Conservation (phyloP, 2,329 filamentous ascomycete species). For the Pseudogymnoascus sp. region DNA sequence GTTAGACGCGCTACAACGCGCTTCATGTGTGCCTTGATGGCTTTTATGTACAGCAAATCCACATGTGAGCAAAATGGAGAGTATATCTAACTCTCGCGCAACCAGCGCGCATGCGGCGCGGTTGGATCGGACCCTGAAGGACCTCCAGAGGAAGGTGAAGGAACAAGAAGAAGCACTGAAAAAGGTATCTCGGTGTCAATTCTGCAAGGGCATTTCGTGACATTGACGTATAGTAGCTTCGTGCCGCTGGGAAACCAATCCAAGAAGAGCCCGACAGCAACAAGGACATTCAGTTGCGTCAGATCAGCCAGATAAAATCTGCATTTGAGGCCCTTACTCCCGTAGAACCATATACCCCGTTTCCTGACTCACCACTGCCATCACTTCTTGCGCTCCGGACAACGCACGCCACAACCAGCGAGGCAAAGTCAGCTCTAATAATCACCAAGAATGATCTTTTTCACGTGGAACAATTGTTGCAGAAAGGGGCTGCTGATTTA, state of each 20-base stretch:
- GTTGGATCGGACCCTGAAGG: conserved; percentile 58
- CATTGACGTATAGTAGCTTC: conserved; percentile 20
- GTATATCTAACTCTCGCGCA: conserved; percentile 22
- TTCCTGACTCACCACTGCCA: conserved; percentile 58
- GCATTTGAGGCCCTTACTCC: conserved; percentile 58
- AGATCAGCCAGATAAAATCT: conserved; percentile 47
- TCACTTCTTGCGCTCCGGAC: conserved; percentile 63
- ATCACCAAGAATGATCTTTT: conserved; percentile 36
- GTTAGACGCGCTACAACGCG: background rate
- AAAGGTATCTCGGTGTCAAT: conserved; percentile 30
- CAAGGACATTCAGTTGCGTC: conserved; percentile 30
- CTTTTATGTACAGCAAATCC: background rate
- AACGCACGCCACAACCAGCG: conserved; percentile 54
- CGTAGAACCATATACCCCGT: conserved; percentile 57
- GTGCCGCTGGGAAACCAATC: conserved; percentile 19
- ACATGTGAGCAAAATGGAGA: conserved; percentile 13
- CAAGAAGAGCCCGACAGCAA: conserved; percentile 24
- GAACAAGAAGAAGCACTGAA: conserved; percentile 45
- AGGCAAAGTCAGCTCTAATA: conserved; percentile 52
- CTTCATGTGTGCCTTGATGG: background rate
- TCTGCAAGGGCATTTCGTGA: background rate
- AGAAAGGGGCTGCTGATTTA: conserved; percentile 42
- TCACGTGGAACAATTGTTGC: conserved; percentile 38
- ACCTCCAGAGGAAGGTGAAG: conserved; percentile 51
- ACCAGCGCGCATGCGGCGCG: conserved; percentile 40